A percentile compares a stretch with the other conserved stretches of the same genome.
phyloP scores from a whole-genome alignment of 345 rosid genomes.

The Citrus sinensis region DVS_A1.0 CM039165.1:30868501-30869000 shows the following conservation, averaged over 20 bases:
- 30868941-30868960: constrained; percentile 50
- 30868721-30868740: constrained; percentile 55
- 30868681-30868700: constrained; percentile 46
- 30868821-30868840: constrained; percentile 39
- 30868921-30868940: constrained; percentile 39
- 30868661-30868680: constrained; percentile 52
- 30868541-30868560: constrained; percentile 53
- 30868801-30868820: constrained; percentile 27
- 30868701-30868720: constrained; percentile 40
- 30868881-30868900: constrained; percentile 25
- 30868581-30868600: constrained; percentile 49
- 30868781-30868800: constrained; percentile 45
- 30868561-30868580: constrained; percentile 46
- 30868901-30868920: constrained; percentile 37
- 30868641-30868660: constrained; percentile 40
- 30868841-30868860: constrained; percentile 55
- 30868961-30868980: constrained; percentile 31
- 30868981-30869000: constrained; percentile 38
- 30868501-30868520: constrained; percentile 44
- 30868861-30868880: constrained; percentile 60
- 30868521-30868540: constrained; percentile 60
- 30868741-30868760: constrained; percentile 41
- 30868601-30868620: constrained; percentile 54
- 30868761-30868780: constrained; percentile 32
- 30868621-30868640: constrained; percentile 52